phyloP scores from a whole-genome alignment of 352 stramenopile species.

The Pythium utonaiense region DNA sequence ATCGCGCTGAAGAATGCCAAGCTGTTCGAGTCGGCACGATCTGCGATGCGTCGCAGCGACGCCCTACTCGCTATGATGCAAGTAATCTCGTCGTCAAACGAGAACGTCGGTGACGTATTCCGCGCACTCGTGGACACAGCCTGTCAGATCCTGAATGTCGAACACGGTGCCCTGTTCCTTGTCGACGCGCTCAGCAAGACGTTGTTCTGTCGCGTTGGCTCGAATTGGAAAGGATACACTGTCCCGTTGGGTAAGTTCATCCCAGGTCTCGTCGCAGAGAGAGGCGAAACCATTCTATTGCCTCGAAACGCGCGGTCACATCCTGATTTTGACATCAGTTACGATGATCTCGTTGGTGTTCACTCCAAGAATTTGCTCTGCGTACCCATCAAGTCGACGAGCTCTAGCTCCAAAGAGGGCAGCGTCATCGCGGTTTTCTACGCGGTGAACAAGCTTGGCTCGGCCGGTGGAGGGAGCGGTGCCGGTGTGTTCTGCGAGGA shows the following conservation, averaged over 20 bases:
- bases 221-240: slow-evolving; percentile 67
- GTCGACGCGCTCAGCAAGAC: slow-evolving; percentile 70
- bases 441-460: slow-evolving; percentile 68
- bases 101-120: slow-evolving; percentile 47
- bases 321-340: slow-evolving; percentile 61
- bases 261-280: slow-evolving; percentile 62
- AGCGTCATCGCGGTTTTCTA: slow-evolving; percentile 79
- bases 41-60: slow-evolving; percentile 57
- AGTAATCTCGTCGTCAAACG: slow-evolving; percentile 45
- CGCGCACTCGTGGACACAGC: slow-evolving; percentile 36
- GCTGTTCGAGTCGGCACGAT: slow-evolving; percentile 51
- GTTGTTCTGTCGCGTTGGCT: slow-evolving; percentile 58
- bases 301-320: slow-evolving; percentile 43
- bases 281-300: slow-evolving; percentile 54
- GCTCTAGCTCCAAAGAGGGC: slow-evolving; percentile 12
- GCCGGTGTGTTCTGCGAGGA: slow-evolving; percentile 48
- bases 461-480: background rate
- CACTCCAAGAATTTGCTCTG: slow-evolving; percentile 66
- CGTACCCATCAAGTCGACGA: slow-evolving; percentile 54
- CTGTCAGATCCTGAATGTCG: slow-evolving; percentile 46
- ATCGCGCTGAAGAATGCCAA: slow-evolving; percentile 70
- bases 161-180: slow-evolving; percentile 75
- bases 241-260: slow-evolving; percentile 68
- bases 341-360: slow-evolving; percentile 59
- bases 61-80: slow-evolving; percentile 61